These are phyloP conservation scores for Nicotiana undulata DNA, from an alignment of 257 asterid genomes.

Conservation along the genomic window DNA sequence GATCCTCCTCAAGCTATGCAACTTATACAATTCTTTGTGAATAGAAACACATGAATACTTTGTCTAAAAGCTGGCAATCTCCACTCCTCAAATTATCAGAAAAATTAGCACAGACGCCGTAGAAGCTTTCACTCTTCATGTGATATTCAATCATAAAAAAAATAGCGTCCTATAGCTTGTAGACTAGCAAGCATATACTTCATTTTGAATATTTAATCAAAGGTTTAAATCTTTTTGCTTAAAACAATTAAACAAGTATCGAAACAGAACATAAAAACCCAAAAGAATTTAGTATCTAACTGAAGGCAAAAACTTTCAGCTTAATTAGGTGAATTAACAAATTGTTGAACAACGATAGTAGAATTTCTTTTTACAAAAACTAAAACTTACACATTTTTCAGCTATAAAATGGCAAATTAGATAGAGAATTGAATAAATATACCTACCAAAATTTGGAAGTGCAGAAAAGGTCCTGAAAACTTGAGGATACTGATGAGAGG, in stretches of 20 bases:
- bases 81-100: background rate
- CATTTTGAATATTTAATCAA: background rate
- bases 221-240: background rate
- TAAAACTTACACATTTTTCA: no score
- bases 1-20: background rate
- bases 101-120: no score
- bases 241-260: background rate
- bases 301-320: background rate
- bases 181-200: background rate
- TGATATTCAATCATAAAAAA: background rate
- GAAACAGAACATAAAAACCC: background rate
- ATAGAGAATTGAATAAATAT: background rate
- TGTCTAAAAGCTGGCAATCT: background rate
- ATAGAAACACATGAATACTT: background rate
- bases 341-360: no score
- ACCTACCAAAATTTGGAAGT: background rate
- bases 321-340: no score
- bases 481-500: background rate
- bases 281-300: no score
- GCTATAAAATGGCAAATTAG: background rate
- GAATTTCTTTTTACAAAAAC: no score
- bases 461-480: slow-evolving; percentile 6
- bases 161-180: background rate
- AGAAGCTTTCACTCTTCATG: background rate
- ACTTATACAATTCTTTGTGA: background rate